phyloP scores from a whole-genome alignment of 345 rosid genomes.

The Alliaria petiolata region DNA sequence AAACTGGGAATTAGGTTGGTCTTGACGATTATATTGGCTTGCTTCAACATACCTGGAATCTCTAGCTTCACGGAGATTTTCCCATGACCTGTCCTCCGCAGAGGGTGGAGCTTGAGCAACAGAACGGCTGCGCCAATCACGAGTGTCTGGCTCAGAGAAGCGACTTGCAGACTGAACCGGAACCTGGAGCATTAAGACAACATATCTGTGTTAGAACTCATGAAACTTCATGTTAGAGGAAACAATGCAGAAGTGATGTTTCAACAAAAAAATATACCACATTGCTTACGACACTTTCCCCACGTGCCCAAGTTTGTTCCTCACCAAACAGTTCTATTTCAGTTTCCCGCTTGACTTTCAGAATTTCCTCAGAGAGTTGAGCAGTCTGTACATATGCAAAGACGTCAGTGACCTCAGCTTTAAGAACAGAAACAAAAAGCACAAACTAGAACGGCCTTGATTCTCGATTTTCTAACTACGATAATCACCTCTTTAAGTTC shows the following conservation, averaged over 20 bases:
- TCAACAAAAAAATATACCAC: constrained; percentile 3
- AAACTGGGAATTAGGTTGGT: constrained; percentile 44
- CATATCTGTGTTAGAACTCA: constrained; percentile 7
- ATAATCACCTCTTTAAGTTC: constrained; percentile 57
- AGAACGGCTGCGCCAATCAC: constrained; percentile 73
- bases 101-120: constrained; percentile 33
- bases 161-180: constrained; percentile 24
- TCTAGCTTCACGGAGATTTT: constrained; percentile 41
- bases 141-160: constrained; percentile 60
- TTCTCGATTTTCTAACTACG: background rate
- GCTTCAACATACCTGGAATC: constrained; percentile 42
- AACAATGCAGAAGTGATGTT: background rate
- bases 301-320: constrained; percentile 59
- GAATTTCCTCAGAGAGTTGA: constrained; percentile 53
- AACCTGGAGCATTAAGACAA: constrained; percentile 8
- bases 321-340: constrained; percentile 59
- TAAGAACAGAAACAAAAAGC: background rate
- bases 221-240: background rate
- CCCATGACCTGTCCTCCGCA: constrained; percentile 70
- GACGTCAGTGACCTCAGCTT: background rate
- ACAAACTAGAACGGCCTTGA: background rate
- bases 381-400: constrained; percentile 29
- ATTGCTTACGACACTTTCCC: constrained; percentile 53
- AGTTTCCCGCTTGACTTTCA: constrained; percentile 59
- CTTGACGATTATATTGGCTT: constrained; percentile 39